Base-by-base conservation (phyloP, 257 asterid genomes). In the Salvia hispanica region DNA sequence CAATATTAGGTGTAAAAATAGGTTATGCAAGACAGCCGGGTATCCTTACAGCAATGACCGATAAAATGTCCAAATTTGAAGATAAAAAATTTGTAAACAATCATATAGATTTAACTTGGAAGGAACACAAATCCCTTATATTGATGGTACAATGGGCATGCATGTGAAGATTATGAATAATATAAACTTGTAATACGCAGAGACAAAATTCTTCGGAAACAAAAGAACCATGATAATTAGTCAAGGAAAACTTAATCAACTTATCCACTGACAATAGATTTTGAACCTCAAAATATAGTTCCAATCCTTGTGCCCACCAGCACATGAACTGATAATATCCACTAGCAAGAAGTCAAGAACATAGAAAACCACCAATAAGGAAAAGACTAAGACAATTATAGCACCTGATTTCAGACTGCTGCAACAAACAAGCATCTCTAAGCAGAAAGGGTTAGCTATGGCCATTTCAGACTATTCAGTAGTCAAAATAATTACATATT, bases 291-390 rank as follows among this genome's bases (percentile, higher is more conserved):
- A 18, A 11, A 18, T 59, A 25, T 1, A 25, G 31, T 16, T 46
- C 18, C 43, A 33, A 28, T 43, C 11, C 13, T 18, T 34, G 6
- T 7, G 31, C 6, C 8, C 15, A 60, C 6, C 51, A 58, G 40
- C 37, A 48, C 21, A 13, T 0, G 34, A 33, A 10, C 44, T 16
- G 11, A 45, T 42, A 0, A 34, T 3, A 31, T 33, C 6, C 33
- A 65, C 39, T 14, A 37, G 48, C 53, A 63, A 62, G 64, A 54
- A 62, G 43, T 9, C 45, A 63, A 62, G 34, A 66, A 58, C 50
- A 31, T 58, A 37, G 40, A 58, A 51, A 34, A 40, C 14, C 62
- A 51, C 50, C n/a, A 28, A 6, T 47, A 40, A 42, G 13, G 53
- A 34, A 9, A 13, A 51, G 54, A 21, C 55, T 9, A 3, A 70